phyloP scores from a whole-genome alignment of 2,329 filamentous ascomycete genomes.

The Colletotrichum paranaense region DNA sequence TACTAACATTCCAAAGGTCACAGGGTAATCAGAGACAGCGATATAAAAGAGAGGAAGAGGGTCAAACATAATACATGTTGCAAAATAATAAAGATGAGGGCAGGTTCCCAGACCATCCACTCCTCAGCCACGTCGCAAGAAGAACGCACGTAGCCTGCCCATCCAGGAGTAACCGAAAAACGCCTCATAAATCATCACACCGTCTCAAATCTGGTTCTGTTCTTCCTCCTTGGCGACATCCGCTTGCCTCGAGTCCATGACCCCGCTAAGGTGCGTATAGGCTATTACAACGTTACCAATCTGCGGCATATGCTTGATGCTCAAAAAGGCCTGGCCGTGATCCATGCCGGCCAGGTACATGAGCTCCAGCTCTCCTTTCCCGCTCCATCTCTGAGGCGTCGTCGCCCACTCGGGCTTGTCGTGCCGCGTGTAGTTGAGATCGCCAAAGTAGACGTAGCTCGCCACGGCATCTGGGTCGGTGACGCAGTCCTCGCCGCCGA shows the following conservation, averaged over 20 bases:
- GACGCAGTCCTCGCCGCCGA: conserved; percentile 40
- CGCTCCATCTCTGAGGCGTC: conserved; percentile 38
- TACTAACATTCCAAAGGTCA: too few species aligned
- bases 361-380: conserved; percentile 40
- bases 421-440: conserved; percentile 31
- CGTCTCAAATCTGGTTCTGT: conserved; percentile 11
- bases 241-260: conserved; percentile 16
- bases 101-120: conserved; percentile 30
- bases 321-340: conserved; percentile 39
- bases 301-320: conserved; percentile 27
- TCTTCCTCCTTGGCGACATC: conserved; percentile 26
- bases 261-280: conserved; percentile 25
- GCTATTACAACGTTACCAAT: conserved; percentile 23
- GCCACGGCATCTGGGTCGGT: conserved; percentile 39
- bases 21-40: fast-evolving
- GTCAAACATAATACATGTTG: too few species aligned
- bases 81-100: not conserved
- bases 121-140: not conserved
- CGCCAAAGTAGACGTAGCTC: conserved; percentile 40
- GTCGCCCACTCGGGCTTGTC: conserved; percentile 35
- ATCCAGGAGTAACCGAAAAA: not conserved
- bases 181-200: not conserved
- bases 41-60: not conserved
- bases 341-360: conserved; percentile 40
- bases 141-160: not conserved